phyloP scores from a whole-genome alignment of 2,329 filamentous ascomycete species.

The Ampelomyces quisqualis region DNA sequence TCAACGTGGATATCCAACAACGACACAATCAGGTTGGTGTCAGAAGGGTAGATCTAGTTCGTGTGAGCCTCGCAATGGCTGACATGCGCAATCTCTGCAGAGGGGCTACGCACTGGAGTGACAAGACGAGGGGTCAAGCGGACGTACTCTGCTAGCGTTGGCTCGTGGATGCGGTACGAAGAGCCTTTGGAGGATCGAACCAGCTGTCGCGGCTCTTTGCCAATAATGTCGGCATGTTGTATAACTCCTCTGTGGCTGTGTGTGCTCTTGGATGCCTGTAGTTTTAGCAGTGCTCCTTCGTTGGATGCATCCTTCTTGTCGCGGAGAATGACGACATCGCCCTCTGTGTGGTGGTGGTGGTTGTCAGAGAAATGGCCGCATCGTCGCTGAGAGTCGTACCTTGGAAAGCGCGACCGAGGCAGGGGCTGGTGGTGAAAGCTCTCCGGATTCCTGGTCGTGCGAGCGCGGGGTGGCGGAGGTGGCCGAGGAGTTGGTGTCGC shows the following conservation, averaged over 20 bases:
- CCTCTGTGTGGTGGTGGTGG: slow-evolving; percentile 33
- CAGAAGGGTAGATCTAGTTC: slow-evolving; percentile 69
- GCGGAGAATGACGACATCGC: slow-evolving; percentile 47
- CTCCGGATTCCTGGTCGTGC: slow-evolving; percentile 4
- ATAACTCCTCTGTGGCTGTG: slow-evolving; percentile 53
- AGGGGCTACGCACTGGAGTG: slow-evolving; percentile 62
- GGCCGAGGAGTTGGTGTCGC: slow-evolving; percentile 11
- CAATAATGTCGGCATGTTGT: slow-evolving; percentile 62
- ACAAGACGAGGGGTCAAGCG: slow-evolving; percentile 66
- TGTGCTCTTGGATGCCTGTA: slow-evolving; percentile 38
- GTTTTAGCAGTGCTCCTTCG: slow-evolving; percentile 44
- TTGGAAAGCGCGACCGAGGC: slow-evolving; percentile 29
- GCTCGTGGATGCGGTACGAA: slow-evolving; percentile 60
- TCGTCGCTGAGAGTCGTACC: slow-evolving; percentile 25
- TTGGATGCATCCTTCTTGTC: slow-evolving; percentile 39
- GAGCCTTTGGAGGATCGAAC: slow-evolving; percentile 56
- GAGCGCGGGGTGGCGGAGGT: not conserved
- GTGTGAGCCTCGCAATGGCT: slow-evolving; percentile 13
- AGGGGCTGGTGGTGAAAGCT: slow-evolving; percentile 22
- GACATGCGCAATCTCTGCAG: not conserved
- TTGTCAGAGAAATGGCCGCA: no score
- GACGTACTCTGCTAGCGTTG: slow-evolving; percentile 73
- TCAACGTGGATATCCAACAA: slow-evolving; percentile 71
- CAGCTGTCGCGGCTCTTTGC: slow-evolving; percentile 60
- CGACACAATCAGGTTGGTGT: slow-evolving; percentile 73